These are phyloP conservation scores for Verticillium dahliae DNA, from an alignment of 2,329 filamentous ascomycete genomes.

Conservation along the genomic window DNA sequence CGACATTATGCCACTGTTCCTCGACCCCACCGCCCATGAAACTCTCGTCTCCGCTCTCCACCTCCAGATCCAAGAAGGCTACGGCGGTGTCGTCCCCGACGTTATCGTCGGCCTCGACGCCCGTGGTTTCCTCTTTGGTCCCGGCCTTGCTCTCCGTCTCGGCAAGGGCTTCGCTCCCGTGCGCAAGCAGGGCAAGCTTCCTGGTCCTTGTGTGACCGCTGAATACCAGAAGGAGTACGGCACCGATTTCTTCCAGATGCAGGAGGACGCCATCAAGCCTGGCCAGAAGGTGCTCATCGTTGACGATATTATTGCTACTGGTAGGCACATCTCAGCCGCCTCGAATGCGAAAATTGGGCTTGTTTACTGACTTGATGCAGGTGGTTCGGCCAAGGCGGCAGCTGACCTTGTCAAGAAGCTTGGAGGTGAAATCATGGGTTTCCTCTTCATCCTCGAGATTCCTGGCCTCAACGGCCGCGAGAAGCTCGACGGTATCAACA, in stretches of 20 bases:
- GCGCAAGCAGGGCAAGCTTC: conserved; percentile 92
- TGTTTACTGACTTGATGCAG: conserved; percentile 34
- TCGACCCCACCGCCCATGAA: conserved; percentile 65
- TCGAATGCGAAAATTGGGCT: background rate
- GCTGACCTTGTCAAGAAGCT: conserved; percentile 80
- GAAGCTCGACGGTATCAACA: conserved; percentile 73
- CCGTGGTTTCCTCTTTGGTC: conserved; percentile 91
- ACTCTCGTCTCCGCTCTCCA: conserved; percentile 79
- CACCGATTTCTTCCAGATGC: conserved; percentile 92
- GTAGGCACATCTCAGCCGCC: conserved; percentile 44
- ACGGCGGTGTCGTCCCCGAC: conserved; percentile 63
- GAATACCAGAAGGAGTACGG: conserved; percentile 95
- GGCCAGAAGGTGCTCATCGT: conserved; percentile 90
- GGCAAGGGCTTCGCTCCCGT: conserved; percentile 87
- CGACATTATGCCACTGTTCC: conserved; percentile 96
- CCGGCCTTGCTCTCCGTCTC: conserved; percentile 75
- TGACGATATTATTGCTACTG: conserved; percentile 97
- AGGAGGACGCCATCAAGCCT: conserved; percentile 73
- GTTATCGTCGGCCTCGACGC: conserved; percentile 91
- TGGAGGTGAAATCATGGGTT: conserved; percentile 80
- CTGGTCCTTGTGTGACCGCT: conserved; percentile 79
- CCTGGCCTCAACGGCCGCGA: conserved; percentile 87
- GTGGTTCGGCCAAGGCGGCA: conserved; percentile 84
- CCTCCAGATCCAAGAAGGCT: conserved; percentile 65
- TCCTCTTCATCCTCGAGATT: conserved; percentile 92